These are phyloP conservation scores for Hygrophorus pudorinus DNA, from an alignment of 768 basidiomycete species.

Conservation along the genomic window DNA sequence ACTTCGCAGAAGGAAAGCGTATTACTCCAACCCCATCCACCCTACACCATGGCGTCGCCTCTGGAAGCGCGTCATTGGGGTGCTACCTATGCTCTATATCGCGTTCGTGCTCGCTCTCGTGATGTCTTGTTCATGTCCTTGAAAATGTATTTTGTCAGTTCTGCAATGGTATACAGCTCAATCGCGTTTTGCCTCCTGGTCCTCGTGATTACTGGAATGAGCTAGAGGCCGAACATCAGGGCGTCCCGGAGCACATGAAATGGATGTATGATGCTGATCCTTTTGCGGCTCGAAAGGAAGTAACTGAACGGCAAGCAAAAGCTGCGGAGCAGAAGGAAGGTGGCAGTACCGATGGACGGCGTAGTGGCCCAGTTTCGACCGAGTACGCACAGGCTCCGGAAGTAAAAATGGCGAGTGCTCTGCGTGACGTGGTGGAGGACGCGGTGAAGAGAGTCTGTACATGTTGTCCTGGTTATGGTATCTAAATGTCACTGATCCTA, in stretches of 20 bases:
- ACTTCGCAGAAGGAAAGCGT: constrained; percentile 60
- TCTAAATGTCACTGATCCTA: constrained; percentile 6
- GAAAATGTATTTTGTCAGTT: constrained; percentile 37
- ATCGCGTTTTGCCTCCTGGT: constrained; percentile 69
- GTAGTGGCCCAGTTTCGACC: constrained; percentile 16
- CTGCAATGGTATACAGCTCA: constrained; percentile 64
- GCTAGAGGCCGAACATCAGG: constrained; percentile 61
- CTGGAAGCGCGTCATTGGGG: constrained; percentile 88
- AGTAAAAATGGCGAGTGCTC: constrained; percentile 68
- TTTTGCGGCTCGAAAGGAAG: constrained; percentile 61
- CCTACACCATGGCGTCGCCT: constrained; percentile 53
- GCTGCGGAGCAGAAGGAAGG: constrained; percentile 34
- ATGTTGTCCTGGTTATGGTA: background rate
- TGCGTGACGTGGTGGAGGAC: constrained; percentile 75
- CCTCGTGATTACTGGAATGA: constrained; percentile 85
- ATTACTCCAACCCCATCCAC: constrained; percentile 63
- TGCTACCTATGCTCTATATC: constrained; percentile 78
- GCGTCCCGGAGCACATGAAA: constrained; percentile 52
- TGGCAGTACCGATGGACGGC: constrained; percentile 11
- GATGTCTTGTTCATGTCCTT: constrained; percentile 11
- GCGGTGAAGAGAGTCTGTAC: constrained; percentile 60
- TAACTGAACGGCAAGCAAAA: constrained; percentile 56
- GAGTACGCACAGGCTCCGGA: constrained; percentile 51
- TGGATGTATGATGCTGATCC: constrained; percentile 92
- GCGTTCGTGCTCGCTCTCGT: constrained; percentile 43